Percentiles rank a stretch among this genome's conserved stretches.
Conservation (phyloP, 257 asterid genomes). For the Solanum verrucosum region DNA sequence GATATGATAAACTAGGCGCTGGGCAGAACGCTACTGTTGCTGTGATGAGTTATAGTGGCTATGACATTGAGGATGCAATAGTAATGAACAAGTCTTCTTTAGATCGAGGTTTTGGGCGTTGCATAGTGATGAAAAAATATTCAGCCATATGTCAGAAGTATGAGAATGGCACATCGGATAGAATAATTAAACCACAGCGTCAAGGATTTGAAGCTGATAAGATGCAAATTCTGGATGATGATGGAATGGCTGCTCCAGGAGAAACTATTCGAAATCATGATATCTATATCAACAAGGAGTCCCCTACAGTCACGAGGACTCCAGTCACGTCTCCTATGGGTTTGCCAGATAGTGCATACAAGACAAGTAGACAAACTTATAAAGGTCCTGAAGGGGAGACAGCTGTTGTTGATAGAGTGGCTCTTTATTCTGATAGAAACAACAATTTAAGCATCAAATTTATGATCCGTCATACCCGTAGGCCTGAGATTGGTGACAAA, state of each 20-base stretch:
- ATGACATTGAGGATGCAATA: conserved; percentile 97
- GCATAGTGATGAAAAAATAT: conserved; percentile 81
- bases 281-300: conserved; percentile 59
- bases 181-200: conserved; percentile 52
- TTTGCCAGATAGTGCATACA: conserved; percentile 54
- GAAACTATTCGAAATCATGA: conserved; percentile 62
- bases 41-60: conserved; percentile 98
- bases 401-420: conserved; percentile 72
- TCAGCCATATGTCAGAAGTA: conserved; percentile 51
- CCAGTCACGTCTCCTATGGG: conserved; percentile 7
- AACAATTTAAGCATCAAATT: conserved; percentile 52
- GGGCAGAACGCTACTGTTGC: conserved; percentile 99
- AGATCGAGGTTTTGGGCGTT: conserved; percentile 99
- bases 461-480: conserved; percentile 94
- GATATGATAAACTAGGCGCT: conserved; percentile 89
- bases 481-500: conserved; percentile 99
- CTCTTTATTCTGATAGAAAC: conserved; percentile 62
- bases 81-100: conserved; percentile 96
- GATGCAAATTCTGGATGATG: conserved; percentile 87
- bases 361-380: conserved; percentile 40
- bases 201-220: conserved; percentile 43
- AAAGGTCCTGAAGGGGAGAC: conserved; percentile 84
- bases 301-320: conserved; percentile 47
- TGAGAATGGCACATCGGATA: conserved; percentile 48
- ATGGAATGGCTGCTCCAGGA: conserved; percentile 97